Percentiles rank a stretch among this genome's conserved stretches.
Evolutionary conservation across 768 basidiomycete species (phyloP).

Genomic region (Calocybe cyanea): DNA sequence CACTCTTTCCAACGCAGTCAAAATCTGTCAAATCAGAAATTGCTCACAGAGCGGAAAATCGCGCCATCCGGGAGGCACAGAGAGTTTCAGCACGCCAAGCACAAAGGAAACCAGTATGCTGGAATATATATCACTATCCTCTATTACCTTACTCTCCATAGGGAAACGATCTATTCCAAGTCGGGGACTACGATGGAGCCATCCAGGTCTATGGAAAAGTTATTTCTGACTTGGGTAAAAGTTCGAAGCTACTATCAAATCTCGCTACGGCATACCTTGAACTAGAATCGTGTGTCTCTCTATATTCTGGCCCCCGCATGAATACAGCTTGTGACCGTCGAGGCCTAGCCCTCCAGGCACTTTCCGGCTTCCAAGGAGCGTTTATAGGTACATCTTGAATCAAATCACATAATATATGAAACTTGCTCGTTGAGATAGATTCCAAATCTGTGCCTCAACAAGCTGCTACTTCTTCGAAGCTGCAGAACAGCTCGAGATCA

Average conservation of each 20-base stretch:
- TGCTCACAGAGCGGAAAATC: conserved; percentile 10
- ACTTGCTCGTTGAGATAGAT: conserved; percentile 16
- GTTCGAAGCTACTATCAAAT: conserved; percentile 30
- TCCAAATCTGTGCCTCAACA: conserved; percentile 22
- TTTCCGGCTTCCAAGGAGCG: conserved; percentile 21
- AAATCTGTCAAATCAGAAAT: no score
- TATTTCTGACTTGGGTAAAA: conserved; percentile 27
- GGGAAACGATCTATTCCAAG: conserved; percentile 31
- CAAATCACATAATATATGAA: neutral
- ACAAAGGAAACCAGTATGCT: conserved; percentile 8
- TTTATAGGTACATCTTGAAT: conserved; percentile 19
- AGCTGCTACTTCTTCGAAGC: conserved; percentile 19
- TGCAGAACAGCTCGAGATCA: conserved; percentile 12
- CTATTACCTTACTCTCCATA: no score
- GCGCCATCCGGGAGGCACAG: conserved; percentile 5
- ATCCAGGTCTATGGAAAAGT: conserved; percentile 23
- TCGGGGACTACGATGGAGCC: conserved; percentile 28
- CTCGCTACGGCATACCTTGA: conserved; percentile 34
- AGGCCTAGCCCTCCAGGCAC: conserved; percentile 31
- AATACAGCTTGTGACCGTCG: conserved; percentile 36
- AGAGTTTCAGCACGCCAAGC: conserved; percentile 2
- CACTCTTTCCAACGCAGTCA: no score
- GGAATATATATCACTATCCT: neutral
- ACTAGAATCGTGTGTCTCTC: conserved; percentile 28
- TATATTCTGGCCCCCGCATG: conserved; percentile 29